Percentiles rank a stretch among this genome's conserved stretches.
These are phyloP conservation scores for Neoboletus brunneissimus DNA, from an alignment of 768 basidiomycete genomes.

Conservation along the genomic window DNA sequence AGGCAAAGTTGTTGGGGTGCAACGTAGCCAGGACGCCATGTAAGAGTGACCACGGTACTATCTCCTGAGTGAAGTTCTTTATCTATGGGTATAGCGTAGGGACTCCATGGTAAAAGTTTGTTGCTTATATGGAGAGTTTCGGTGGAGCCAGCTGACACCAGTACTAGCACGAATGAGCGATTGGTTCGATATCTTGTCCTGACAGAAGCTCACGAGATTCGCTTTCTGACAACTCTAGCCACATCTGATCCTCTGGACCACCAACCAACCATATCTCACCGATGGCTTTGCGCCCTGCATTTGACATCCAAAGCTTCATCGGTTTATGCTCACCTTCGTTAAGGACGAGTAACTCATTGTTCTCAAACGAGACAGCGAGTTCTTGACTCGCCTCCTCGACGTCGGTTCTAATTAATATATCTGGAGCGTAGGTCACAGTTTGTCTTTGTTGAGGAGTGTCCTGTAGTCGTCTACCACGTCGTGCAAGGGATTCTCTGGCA, in stretches of 20 bases:
- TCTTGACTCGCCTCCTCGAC: conserved; percentile 67
- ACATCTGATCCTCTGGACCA: conserved; percentile 61
- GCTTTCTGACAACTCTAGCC: conserved; percentile 38
- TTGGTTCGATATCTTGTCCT: not conserved
- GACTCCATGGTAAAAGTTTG: conserved; percentile 45
- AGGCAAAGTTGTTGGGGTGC: conserved; percentile 54
- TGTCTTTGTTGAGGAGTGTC: conserved; percentile 70
- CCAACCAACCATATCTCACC: conserved; percentile 70
- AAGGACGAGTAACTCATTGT: conserved; percentile 50
- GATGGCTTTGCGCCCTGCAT: conserved; percentile 59
- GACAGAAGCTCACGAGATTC: conserved; percentile 15
- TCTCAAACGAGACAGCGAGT: conserved; percentile 54
- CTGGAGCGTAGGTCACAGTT: conserved; percentile 66
- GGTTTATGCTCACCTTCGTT: conserved; percentile 66
- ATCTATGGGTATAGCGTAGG: conserved; percentile 45
- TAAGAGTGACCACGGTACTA: conserved; percentile 48
- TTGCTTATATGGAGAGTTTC: conserved; percentile 52
- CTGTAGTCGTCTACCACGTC: conserved; percentile 74
- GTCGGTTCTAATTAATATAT: conserved; percentile 56
- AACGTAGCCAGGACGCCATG: conserved; percentile 48
- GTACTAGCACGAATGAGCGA: conserved; percentile 15
- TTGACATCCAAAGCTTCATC: conserved; percentile 58
- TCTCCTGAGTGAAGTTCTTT: conserved; percentile 45
- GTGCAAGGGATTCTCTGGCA: conserved; percentile 59
- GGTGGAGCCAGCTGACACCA: conserved; percentile 12